Evolutionary conservation across 164 flowering plant species (phyloP).

Genomic region (Saururus chinensis): DNA sequence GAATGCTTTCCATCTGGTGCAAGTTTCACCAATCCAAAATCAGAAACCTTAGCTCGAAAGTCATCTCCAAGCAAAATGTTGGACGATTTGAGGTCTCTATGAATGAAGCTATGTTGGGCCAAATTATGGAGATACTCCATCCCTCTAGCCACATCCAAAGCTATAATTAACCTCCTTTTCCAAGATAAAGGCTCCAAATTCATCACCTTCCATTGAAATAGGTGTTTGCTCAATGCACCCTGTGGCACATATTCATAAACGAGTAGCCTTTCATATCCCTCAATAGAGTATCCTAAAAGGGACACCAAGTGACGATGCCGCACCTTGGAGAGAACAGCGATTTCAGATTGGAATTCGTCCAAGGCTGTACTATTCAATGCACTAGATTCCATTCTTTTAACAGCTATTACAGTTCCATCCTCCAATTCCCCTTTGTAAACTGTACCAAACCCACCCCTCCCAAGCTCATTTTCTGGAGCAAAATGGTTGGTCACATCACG

Average conservation of each 20-base stretch:
- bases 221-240: constrained; percentile 71
- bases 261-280: constrained; percentile 61
- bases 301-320: constrained; percentile 75
- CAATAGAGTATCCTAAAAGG: constrained; percentile 54
- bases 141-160: constrained; percentile 76
- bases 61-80: constrained; percentile 69
- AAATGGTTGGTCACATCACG: constrained; percentile 57
- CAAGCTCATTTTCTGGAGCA: constrained; percentile 56
- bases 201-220: constrained; percentile 58
- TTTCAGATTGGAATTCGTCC: constrained; percentile 72
- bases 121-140: constrained; percentile 72
- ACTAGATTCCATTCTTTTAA: constrained; percentile 79
- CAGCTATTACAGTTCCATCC: constrained; percentile 69
- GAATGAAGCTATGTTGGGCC: constrained; percentile 69
- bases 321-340: constrained; percentile 69
- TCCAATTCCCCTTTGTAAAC: constrained; percentile 70
- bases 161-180: constrained; percentile 57
- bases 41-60: constrained; percentile 67
- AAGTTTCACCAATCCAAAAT: constrained; percentile 78
- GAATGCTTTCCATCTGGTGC: constrained; percentile 70
- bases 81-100: constrained; percentile 71
- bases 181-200: constrained; percentile 62
- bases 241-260: constrained; percentile 72
- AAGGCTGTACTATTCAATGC: constrained; percentile 41
- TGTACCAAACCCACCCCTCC: constrained; percentile 73